Percentiles rank a stretch among this genome's conserved stretches.
Evolutionary conservation across 768 basidiomycete species (phyloP).

Genomic region (Trametes cinnabarina): DNA sequence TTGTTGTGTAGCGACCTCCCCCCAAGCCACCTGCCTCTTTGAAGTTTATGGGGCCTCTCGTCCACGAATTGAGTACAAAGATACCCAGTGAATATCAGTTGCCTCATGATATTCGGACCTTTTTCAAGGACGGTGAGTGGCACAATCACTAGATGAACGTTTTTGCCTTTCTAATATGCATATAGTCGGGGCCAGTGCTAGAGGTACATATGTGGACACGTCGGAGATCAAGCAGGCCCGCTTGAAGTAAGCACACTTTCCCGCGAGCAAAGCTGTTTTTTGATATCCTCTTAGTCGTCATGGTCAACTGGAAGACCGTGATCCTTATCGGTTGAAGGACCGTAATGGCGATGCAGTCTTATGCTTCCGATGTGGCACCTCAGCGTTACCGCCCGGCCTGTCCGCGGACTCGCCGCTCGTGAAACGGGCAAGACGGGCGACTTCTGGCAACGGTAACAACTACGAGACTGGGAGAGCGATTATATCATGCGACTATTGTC

Average conservation of each 20-base stretch:
- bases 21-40: slow-evolving; percentile 60
- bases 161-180: slow-evolving; percentile 1
- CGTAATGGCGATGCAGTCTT: slow-evolving; percentile 79
- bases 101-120: slow-evolving; percentile 77
- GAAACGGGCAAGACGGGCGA: slow-evolving; percentile 53
- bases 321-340: slow-evolving; percentile 83
- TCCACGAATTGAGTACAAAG: slow-evolving; percentile 61
- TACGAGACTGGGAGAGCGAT: slow-evolving; percentile 70
- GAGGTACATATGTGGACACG: slow-evolving; percentile 81
- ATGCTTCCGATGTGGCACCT: slow-evolving; percentile 87
- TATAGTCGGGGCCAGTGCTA: slow-evolving; percentile 73
- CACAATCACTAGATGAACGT: background rate
- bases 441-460: slow-evolving; percentile 34
- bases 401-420: slow-evolving; percentile 51
- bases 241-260: slow-evolving; percentile 61
- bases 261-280: background rate
- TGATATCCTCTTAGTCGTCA: slow-evolving; percentile 54
- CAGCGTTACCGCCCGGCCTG: slow-evolving; percentile 61
- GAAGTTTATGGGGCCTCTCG: slow-evolving; percentile 62
- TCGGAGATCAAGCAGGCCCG: slow-evolving; percentile 75
- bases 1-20: slow-evolving; percentile 55
- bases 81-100: slow-evolving; percentile 84
- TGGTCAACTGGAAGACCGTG: slow-evolving; percentile 88
- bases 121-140: slow-evolving; percentile 79
- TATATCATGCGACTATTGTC: slow-evolving; percentile 93